Evolutionary conservation across 2,329 filamentous ascomycete species (phyloP), one percentile per base, ranked within the genome.

Genomic region (Trichoderma sp.): DNA sequence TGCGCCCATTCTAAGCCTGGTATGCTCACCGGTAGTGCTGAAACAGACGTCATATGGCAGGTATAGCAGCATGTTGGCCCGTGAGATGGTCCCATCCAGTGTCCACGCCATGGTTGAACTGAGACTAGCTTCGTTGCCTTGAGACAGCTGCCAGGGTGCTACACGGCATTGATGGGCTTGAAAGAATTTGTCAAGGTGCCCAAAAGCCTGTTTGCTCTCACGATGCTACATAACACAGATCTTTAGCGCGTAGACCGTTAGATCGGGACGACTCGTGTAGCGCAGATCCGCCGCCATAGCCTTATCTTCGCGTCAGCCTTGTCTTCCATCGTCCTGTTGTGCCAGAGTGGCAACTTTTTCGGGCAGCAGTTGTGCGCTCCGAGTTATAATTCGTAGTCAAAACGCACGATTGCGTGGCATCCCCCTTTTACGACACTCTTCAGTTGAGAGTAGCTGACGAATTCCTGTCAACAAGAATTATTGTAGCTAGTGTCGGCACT

Each of bases 281-380:
- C 39, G 64, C 32, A 59, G 64, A 66, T 66, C 26, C 13, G 37
- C 26, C 63, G 14, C 24, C n/a, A 51, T 55, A 14, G 24, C 37
- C 39, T 43, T 18, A 8, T 56, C 30, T 30, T 34, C 5, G 21
- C 26, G 24, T 26, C 13, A 39, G 58, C 26, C 39, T 30, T 28
- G 37, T 63, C 4, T 32, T 37, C 16, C 3, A n/a, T 18, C 21
- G 10, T 21, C 26, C 8, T 26, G 13, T 54, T 7, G 30, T 28
- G 32, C 24, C 60, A 16, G n/a, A 55, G 59, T 63, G 59, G 43
- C 28, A 14, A 55, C 10, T 16, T 32, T 1, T 1, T 66, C 54
- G 64, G 39, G 1, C 39, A 51, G 21, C 28, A 59, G 8, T 59
- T 59, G 5, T 59, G 21, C 1, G 28, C 21, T 34, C 63, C 64